A percentile compares a stretch with the other conserved stretches of the same genome.
Conservation (phyloP, 345 rosid species). For the Populus pruinosa region DNA sequence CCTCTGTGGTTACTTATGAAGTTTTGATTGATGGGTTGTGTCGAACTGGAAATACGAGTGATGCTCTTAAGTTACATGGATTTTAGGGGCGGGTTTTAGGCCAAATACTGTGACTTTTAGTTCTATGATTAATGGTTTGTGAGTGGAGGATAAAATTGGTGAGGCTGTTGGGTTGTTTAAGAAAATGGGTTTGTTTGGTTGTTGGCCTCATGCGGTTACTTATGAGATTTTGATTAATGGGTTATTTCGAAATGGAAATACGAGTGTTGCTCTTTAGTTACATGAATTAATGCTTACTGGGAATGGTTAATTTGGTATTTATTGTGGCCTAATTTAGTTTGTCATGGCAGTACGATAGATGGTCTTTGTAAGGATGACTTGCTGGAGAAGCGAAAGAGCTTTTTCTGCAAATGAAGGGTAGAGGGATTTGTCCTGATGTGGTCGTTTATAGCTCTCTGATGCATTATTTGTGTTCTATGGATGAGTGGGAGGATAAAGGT, state of each 20-base stretch:
- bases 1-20: too few relatives aligned
- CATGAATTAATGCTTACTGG: constrained; percentile 17
- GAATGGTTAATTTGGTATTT: constrained; percentile 3
- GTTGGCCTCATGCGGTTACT: constrained; percentile 18
- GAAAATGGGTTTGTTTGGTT: constrained; percentile 21
- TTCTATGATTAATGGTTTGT: constrained; percentile 34
- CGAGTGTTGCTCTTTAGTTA: constrained; percentile 22
- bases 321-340: constrained; percentile 21
- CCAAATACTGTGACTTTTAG: too few relatives aligned
- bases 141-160: constrained; percentile 10
- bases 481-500: constrained; percentile 15
- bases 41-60: too few relatives aligned
- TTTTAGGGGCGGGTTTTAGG: too few relatives aligned
- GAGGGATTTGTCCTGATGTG: constrained; percentile 26
- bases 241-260: constrained; percentile 26
- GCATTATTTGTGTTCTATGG: constrained; percentile 25
- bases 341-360: constrained; percentile 23
- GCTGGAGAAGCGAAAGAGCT: constrained; percentile 29
- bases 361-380: constrained; percentile 33
- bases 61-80: too few relatives aligned
- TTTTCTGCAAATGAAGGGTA: constrained; percentile 31
- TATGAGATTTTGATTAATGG: constrained; percentile 23
- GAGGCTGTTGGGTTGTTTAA: constrained; percentile 16
- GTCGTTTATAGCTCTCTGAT: constrained; percentile 18
- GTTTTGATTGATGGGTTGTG: too few relatives aligned